Evolutionary conservation across 2,329 filamentous ascomycete genomes (phyloP).

Genomic region (Aspergillus sp.): DNA sequence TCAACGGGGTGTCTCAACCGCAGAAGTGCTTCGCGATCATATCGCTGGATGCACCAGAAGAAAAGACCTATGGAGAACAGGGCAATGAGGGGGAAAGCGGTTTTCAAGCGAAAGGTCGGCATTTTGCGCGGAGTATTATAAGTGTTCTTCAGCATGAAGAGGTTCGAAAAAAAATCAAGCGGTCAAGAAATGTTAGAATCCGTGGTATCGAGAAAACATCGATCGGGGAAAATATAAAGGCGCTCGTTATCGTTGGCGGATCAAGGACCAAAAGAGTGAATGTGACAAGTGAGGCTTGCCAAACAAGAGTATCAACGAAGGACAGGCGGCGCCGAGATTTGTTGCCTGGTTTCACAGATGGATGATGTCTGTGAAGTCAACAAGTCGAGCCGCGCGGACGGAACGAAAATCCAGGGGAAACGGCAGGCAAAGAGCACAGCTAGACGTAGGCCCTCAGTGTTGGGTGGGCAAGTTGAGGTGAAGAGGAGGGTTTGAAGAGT

Average conservation of each 20-base stretch:
- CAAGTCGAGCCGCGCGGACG: slow-evolving; percentile 4
- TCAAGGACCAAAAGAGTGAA: slow-evolving; percentile 21
- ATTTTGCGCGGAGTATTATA: slow-evolving; percentile 33
- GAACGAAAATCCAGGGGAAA: slow-evolving; percentile 4
- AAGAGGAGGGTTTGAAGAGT: slow-evolving; percentile 1
- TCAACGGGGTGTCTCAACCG: slow-evolving; percentile 39
- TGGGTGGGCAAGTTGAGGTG: slow-evolving; percentile 5
- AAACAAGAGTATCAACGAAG: slow-evolving; percentile 32
- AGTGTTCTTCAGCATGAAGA: slow-evolving; percentile 34
- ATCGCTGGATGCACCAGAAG: slow-evolving; percentile 43
- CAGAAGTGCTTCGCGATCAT: slow-evolving; percentile 36
- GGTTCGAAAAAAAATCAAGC: slow-evolving; percentile 5
- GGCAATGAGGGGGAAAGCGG: slow-evolving; percentile 39
- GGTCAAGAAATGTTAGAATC: slow-evolving; percentile 7
- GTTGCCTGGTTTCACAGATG: slow-evolving; percentile 27
- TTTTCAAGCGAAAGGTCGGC: slow-evolving; percentile 41
- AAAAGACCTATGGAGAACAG: slow-evolving; percentile 40
- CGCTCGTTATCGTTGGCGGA: slow-evolving; percentile 7
- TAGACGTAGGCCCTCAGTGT: slow-evolving; percentile 20
- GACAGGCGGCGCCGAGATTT: slow-evolving; percentile 36
- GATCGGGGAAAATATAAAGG: slow-evolving; percentile 6
- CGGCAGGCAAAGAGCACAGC: slow-evolving; percentile 15
- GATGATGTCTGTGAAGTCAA: slow-evolving; percentile 8
- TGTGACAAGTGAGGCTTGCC: slow-evolving; percentile 20
- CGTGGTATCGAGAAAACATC: slow-evolving; percentile 16